Percentiles rank a stretch among this genome's conserved stretches.
Conservation (phyloP, 179 eudicot genomes). For the Nepenthes alata region DNA sequence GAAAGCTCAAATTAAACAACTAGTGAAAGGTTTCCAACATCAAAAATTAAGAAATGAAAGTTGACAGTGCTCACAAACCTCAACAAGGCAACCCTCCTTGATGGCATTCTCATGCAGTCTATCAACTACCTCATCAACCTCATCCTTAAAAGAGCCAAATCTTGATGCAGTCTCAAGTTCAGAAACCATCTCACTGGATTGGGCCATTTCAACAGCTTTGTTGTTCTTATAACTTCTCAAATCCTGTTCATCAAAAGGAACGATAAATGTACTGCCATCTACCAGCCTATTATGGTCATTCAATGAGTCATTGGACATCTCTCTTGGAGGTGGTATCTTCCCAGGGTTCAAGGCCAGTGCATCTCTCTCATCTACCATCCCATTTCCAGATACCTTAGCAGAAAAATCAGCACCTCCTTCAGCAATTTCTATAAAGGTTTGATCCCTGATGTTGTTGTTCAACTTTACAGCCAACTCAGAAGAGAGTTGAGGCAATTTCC, state of each 20-base stretch:
- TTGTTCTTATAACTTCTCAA: constrained; percentile 12
- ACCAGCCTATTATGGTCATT: constrained; percentile 13
- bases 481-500: constrained; percentile 40
- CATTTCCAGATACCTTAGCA: constrained; percentile 9
- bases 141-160: constrained; percentile 19
- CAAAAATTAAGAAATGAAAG: not conserved
- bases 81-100: constrained; percentile 60
- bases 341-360: constrained; percentile 6
- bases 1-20: not conserved
- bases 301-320: constrained; percentile 14
- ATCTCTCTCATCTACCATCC: constrained; percentile 9
- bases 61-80: constrained; percentile 35
- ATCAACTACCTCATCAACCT: constrained; percentile 12
- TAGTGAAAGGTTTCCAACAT: not conserved
- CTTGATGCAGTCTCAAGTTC: constrained; percentile 25
- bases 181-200: constrained; percentile 23
- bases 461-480: constrained; percentile 19
- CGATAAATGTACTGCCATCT: constrained; percentile 17
- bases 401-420: constrained; percentile 18
- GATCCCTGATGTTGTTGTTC: constrained; percentile 15
- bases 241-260: constrained; percentile 20
- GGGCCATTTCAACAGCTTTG: constrained; percentile 24
- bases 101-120: constrained; percentile 24
- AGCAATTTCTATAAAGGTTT: constrained; percentile 9
- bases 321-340: constrained; percentile 15